Evolutionary conservation across 768 basidiomycete genomes (phyloP).

Genomic region (Cystobasidiopsis lactophilus): DNA sequence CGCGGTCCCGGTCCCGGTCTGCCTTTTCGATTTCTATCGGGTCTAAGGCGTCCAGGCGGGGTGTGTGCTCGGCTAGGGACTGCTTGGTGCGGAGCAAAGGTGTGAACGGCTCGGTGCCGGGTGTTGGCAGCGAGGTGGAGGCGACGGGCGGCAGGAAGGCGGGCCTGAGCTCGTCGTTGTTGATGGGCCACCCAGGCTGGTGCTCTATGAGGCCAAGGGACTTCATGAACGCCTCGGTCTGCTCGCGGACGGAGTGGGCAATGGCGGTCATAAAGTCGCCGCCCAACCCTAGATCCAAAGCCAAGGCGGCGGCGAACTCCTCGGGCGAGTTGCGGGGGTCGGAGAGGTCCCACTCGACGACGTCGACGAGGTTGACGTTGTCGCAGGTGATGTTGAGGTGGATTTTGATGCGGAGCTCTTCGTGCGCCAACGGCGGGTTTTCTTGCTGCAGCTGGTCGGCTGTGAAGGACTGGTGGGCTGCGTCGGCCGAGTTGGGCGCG

Average conservation of each 20-base stretch:
- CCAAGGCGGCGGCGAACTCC: constrained; percentile 70
- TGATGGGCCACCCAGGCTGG: constrained; percentile 50
- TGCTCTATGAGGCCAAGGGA: constrained; percentile 78
- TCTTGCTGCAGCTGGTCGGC: neutral
- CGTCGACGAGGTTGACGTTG: constrained; percentile 76
- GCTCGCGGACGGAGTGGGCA: constrained; percentile 84
- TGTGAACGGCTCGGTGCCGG: no score
- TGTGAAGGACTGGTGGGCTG: neutral
- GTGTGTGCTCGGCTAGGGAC: constrained; percentile 50
- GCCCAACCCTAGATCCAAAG: constrained; percentile 61
- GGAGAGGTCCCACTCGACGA: constrained; percentile 93
- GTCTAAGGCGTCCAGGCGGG: constrained; percentile 66
- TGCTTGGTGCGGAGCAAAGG: constrained; percentile 43
- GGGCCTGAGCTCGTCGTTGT: constrained; percentile 75
- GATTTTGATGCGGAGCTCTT: constrained; percentile 79
- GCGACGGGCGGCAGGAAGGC: constrained; percentile 57
- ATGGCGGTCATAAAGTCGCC: constrained; percentile 96
- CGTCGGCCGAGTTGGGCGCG: neutral
- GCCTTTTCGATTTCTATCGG: constrained; percentile 70
- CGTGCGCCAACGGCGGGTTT: constrained; percentile 29
- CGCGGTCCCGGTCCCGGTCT: constrained; percentile 86
- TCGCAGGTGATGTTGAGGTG: constrained; percentile 94
- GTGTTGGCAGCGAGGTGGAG: no score
- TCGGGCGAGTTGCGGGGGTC: constrained; percentile 63
- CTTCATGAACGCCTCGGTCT: constrained; percentile 74